Evolutionary conservation across 202 grass and related monocot genomes (phyloP).

Genomic region (Zoysia matrella): DNA sequence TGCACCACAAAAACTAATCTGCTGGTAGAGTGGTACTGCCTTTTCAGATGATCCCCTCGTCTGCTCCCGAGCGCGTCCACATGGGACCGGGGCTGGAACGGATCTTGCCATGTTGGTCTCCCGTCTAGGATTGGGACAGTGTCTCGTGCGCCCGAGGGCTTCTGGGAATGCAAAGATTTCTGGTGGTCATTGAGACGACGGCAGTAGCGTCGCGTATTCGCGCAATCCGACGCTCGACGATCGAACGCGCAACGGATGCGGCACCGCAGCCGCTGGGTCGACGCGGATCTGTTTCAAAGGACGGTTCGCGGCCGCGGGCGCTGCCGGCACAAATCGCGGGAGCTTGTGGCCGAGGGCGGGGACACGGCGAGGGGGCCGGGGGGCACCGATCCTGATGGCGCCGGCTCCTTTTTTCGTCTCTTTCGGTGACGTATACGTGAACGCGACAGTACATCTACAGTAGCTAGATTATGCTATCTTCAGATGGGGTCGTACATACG

Average conservation of each 20-base stretch:
- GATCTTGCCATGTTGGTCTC: slow-evolving; percentile 2
- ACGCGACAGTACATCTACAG: not conserved
- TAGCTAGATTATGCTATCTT: slow-evolving; percentile 45
- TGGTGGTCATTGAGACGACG: not conserved
- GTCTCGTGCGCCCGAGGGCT: not conserved
- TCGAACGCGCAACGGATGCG: too few species aligned
- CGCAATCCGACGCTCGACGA: too few species aligned
- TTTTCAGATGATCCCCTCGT: not conserved
- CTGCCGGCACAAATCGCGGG: not conserved
- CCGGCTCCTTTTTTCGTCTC: not conserved
- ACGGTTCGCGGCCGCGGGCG: too few species aligned
- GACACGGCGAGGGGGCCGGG: not conserved
- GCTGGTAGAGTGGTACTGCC: not conserved
- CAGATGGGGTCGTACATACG: not conserved
- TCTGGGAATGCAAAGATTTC: not conserved
- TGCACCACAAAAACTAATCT: not conserved
- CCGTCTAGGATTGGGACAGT: not conserved
- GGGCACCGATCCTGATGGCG: not conserved
- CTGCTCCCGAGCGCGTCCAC: not conserved
- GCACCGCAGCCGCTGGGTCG: too few species aligned
- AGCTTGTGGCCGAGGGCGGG: slow-evolving; percentile 17
- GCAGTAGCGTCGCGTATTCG: not conserved
- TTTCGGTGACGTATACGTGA: slow-evolving; percentile 7
- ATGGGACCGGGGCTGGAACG: slow-evolving; percentile 14
- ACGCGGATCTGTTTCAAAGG: too few species aligned